Conservation (phyloP, 768 basidiomycete genomes). For the Lactarius indigo region DNA sequence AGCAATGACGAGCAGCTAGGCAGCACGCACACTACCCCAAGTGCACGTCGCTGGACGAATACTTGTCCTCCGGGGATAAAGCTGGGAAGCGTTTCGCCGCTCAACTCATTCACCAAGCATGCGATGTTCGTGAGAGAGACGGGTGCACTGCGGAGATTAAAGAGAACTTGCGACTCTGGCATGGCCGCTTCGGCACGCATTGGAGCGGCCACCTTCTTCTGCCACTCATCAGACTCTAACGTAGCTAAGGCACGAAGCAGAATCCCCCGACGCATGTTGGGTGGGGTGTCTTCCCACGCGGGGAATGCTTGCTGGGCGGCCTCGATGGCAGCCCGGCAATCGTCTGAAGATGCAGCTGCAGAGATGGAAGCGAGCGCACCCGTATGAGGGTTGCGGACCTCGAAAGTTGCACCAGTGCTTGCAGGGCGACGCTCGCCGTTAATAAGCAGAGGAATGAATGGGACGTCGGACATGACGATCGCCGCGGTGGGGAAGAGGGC, state of each 20-base stretch:
- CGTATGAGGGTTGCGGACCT: slow-evolving; percentile 44
- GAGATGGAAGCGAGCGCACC: slow-evolving; percentile 42
- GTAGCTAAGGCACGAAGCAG: slow-evolving; percentile 13
- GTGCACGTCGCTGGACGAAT: slow-evolving; percentile 44
- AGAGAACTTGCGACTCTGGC: slow-evolving; percentile 12
- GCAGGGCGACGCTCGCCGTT: slow-evolving; percentile 38
- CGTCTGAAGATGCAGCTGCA: slow-evolving; percentile 40
- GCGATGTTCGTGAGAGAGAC: slow-evolving; percentile 35
- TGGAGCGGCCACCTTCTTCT: background rate
- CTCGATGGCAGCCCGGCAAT: slow-evolving; percentile 25
- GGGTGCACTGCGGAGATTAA: slow-evolving; percentile 31
- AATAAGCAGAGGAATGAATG: slow-evolving; percentile 36
- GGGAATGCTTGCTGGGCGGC: slow-evolving; percentile 15
- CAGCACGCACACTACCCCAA: slow-evolving; percentile 48
- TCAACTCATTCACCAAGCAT: slow-evolving; percentile 36
- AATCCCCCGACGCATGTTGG: slow-evolving; percentile 8
- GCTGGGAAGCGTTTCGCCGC: slow-evolving; percentile 45
- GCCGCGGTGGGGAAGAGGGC: background rate
- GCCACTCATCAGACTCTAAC: slow-evolving; percentile 13
- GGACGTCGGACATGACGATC: slow-evolving; percentile 1
- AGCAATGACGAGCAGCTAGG: background rate
- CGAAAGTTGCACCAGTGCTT: slow-evolving; percentile 39
- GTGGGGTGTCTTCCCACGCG: slow-evolving; percentile 18
- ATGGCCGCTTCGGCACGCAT: slow-evolving; percentile 13
- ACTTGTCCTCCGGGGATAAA: slow-evolving; percentile 43